A percentile compares a stretch with the other conserved stretches of the same genome.
Conservation (phyloP, 805 yeast genomes). For the Hanseniaspora guilliermondii region DNA sequence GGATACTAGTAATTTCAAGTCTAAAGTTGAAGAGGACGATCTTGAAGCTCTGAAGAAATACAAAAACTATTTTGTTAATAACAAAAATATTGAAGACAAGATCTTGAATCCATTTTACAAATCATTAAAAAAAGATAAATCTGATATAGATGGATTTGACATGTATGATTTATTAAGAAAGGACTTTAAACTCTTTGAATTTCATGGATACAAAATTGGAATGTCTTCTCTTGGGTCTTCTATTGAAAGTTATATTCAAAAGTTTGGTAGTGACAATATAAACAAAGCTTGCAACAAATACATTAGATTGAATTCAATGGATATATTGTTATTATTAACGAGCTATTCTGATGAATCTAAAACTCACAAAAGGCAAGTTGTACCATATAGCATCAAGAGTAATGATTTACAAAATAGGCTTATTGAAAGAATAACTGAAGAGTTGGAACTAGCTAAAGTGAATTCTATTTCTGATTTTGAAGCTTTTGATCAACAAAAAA, state of each 20-base stretch:
- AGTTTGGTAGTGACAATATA: conserved; percentile 22
- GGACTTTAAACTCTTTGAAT: conserved; percentile 68
- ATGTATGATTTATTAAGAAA: conserved; percentile 55
- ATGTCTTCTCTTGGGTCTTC: conserved; percentile 65
- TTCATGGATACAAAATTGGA: conserved; percentile 39
- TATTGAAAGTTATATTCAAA: conserved; percentile 37
- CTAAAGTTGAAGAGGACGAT: conserved; percentile 55
- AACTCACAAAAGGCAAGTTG: conserved; percentile 36
- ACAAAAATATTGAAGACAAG: conserved; percentile 6
- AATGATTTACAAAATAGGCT: conserved; percentile 16
- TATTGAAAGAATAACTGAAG: conserved; percentile 14
- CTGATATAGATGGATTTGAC: conserved; percentile 48
- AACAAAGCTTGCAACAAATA: conserved; percentile 20
- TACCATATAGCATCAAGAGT: conserved; percentile 19
- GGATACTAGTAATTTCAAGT: conserved; percentile 60
- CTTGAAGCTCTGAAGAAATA: conserved; percentile 33
- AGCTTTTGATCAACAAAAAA: conserved; percentile 38
- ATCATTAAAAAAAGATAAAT: conserved; percentile 39
- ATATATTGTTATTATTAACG: conserved; percentile 38
- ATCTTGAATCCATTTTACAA: conserved; percentile 22
- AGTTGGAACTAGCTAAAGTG: conserved; percentile 16
- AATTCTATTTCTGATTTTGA: conserved; percentile 13
- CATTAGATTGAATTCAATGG: conserved; percentile 23
- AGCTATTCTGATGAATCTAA: conserved; percentile 27
- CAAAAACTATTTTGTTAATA: conserved; percentile 17